Evolutionary conservation across 495 filamentous ascomycete species (phyloP), one percentile per base, ranked within the genome.

Genomic region (Aspergillus sparsus): DNA sequence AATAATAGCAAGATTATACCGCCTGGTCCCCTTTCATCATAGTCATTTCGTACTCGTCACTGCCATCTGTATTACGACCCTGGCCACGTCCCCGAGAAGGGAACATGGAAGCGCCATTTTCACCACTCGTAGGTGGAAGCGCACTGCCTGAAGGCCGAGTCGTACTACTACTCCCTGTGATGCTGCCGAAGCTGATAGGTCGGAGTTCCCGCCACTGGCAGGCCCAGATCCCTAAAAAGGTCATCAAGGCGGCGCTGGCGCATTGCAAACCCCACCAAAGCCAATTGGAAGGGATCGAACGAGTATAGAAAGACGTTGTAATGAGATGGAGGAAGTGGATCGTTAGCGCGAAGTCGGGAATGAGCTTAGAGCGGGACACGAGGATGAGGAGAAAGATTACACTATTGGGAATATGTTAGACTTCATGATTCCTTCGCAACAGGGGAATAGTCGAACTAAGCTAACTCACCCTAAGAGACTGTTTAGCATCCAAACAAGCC

Each of bases 301-400:
- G 82, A 15, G 92, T 86, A 67, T 96, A 96, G 3, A 95, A 66
- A 8, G 81, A 85, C 3, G 88, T 88, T 62, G 89, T 71, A 55
- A 96, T 60, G n/a, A 97, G 82, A 64, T 97, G 91, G 34, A 97
- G 77, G 73, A 89, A 84, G 76, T 96, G 92, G 27, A 94, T 82
- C 1, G 94, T 96, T 21, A 97, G 80, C 7, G 91, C 87, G 71
- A 99, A 99, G 71, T 99, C 94, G 60, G 89, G 89, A 35, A 97
- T 87, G 37, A 97, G 85, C 68, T 97, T 97, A 31, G 88, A 92
- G 55, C 93, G 90, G 33, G 87, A 87, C 62, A 97, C 85, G 58
- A 97, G 78, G 52, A 92, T 72, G 35, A 93, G 81, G 37, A 94
- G 83, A n/a, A 89, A 87, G 33, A 93, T 82, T 13, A 90, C 85